phyloP scores from a whole-genome alignment of 352 stramenopile species.

The Phytophthora constricta region DNA sequence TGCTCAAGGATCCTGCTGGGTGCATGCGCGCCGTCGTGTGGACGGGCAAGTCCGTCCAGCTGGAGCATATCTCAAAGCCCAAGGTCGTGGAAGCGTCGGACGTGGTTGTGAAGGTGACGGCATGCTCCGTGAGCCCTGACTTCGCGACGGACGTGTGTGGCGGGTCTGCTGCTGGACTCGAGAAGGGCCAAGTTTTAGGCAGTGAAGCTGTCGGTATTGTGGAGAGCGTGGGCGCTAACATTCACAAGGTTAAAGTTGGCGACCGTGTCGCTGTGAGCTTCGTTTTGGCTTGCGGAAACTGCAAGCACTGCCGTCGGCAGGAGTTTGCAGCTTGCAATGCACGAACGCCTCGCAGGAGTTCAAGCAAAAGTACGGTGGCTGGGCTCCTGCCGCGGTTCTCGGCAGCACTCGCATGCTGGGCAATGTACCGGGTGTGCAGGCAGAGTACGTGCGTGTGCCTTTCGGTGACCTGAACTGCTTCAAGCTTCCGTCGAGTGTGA shows the following conservation, averaged over 20 bases:
- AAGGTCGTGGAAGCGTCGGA: slow-evolving; percentile 61
- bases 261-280: slow-evolving; percentile 82
- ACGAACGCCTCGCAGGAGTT: slow-evolving; percentile 78
- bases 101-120: slow-evolving; percentile 70
- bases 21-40: slow-evolving; percentile 73
- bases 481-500: slow-evolving; percentile 57
- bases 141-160: slow-evolving; percentile 53
- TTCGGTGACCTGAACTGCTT: slow-evolving; percentile 78
- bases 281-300: slow-evolving; percentile 71
- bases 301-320: slow-evolving; percentile 63
- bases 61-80: slow-evolving; percentile 64
- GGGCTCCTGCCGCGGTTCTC: slow-evolving; percentile 68
- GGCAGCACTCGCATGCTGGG: slow-evolving; percentile 58
- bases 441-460: slow-evolving; percentile 79
- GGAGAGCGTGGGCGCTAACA: slow-evolving; percentile 52
- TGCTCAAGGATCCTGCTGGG: slow-evolving; percentile 43
- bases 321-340: slow-evolving; percentile 76
- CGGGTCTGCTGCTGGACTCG: slow-evolving; percentile 48
- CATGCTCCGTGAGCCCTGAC: slow-evolving; percentile 63
- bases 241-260: slow-evolving; percentile 60
- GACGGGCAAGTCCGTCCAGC: slow-evolving; percentile 58
- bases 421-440: slow-evolving; percentile 71
- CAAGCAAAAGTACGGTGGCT: slow-evolving; percentile 67
- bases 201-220: slow-evolving; percentile 77
- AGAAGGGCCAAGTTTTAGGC: slow-evolving; percentile 70